These are phyloP conservation scores for Aotearoamyces nothofagi DNA, from an alignment of 2,329 filamentous ascomycete species.

Conservation along the genomic window DNA sequence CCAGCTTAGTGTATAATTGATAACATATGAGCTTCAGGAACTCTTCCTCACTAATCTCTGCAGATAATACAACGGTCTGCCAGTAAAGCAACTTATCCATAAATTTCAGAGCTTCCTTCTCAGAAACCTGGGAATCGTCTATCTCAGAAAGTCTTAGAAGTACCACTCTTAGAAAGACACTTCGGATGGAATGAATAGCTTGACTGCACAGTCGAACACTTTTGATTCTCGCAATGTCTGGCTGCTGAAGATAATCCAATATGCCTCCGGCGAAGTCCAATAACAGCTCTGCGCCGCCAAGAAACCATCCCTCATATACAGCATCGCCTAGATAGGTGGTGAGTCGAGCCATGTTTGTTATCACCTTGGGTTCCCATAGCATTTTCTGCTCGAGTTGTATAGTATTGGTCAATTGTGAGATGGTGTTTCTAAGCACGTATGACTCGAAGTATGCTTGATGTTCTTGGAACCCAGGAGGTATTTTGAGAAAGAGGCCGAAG, in stretches of 20 bases:
- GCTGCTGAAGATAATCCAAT: slow-evolving; percentile 76
- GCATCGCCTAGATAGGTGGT: slow-evolving; percentile 72
- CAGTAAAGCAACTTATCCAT: slow-evolving; percentile 85
- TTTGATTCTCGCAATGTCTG: slow-evolving; percentile 68
- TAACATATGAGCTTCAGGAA: slow-evolving; percentile 82
- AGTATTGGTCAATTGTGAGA: slow-evolving; percentile 53
- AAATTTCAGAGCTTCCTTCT: slow-evolving; percentile 51
- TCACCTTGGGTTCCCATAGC: slow-evolving; percentile 64
- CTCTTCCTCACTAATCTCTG: slow-evolving; percentile 64
- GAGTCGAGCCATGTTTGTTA: slow-evolving; percentile 78
- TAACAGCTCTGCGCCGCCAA: slow-evolving; percentile 69
- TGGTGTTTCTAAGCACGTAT: slow-evolving; percentile 63
- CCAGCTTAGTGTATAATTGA: slow-evolving; percentile 77
- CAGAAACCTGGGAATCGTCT: slow-evolving; percentile 46
- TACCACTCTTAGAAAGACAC: slow-evolving; percentile 63
- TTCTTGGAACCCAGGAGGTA: slow-evolving; percentile 84
- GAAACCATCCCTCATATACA: slow-evolving; percentile 92
- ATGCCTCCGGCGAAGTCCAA: slow-evolving; percentile 77
- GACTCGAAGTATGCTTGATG: slow-evolving; percentile 94
- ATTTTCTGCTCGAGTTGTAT: slow-evolving; percentile 58
- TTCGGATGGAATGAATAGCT: slow-evolving; percentile 60
- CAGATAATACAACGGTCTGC: slow-evolving; percentile 79
- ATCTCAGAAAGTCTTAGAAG: slow-evolving; percentile 73
- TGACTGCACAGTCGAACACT: slow-evolving; percentile 84
- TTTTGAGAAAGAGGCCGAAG: slow-evolving; percentile 71